Base-by-base conservation (phyloP, 2,329 filamentous ascomycete genomes). In the Penicillium oxalicum region DNA sequence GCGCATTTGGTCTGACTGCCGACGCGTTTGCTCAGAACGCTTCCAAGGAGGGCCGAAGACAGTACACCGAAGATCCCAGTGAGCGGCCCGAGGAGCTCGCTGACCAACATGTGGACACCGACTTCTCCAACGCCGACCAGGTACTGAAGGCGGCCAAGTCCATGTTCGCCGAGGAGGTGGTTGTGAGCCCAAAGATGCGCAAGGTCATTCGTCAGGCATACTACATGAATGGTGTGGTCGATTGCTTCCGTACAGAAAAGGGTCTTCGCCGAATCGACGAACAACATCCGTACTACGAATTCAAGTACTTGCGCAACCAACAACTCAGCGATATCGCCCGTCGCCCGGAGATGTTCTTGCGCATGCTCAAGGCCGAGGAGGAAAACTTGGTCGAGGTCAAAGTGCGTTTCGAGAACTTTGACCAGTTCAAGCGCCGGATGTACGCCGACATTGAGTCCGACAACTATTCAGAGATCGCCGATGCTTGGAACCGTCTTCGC, bases 301-400 rank as follows among this genome's bases (percentile, higher is more conserved):
- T 98, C 74, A 95, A 98, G 70, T 98, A 98, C 61, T 77, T 98
- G 18, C 83, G 89, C 55, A 90, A 93, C 60, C 91, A 96, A 69
- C 87, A 88, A 6, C 86, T 96, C 52, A 75, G 77, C 37, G 87
- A 93, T 57, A 80, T 97, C 50, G 86, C 89, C 2, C 82, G 83
- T 45, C 84, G 87, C 45, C 93, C 93, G 1, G 91, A 96, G 56
- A 76, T 95, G 26, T 98, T 93, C 66, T 74, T 98, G 48, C 91
- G 94, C 71, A 98, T 98, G 93, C 83, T 97, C 68, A 94, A 90
- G 67, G 93, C 93, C 1, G 93, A 98, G 68, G 87, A 93, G 61
- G 93, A 98, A 66, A 91, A 91, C 2, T 75, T 98, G 1, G 80
- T 98, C 11, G 88, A 95, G 50, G 88, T 98, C 47, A 84, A 82